A percentile compares a stretch with the other conserved stretches of the same genome.
Conservation (phyloP, 192 early-diverging fungal genomes). For the Mortierella antarctica region DNA sequence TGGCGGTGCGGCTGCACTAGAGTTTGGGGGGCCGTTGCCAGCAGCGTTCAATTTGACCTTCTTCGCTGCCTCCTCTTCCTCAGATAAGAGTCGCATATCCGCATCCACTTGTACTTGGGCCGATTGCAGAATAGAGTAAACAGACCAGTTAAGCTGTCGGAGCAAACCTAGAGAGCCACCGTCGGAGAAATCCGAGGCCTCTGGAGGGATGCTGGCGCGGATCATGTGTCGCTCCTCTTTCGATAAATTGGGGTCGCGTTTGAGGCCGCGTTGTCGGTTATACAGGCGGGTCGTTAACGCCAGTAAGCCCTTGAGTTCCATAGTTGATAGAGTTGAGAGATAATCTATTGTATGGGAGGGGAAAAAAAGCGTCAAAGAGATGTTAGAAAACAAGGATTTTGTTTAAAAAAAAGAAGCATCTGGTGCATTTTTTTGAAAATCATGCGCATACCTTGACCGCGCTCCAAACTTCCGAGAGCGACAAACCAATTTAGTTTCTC, state of each 20-base stretch:
- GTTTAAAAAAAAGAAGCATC: not conserved
- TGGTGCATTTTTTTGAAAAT: not conserved
- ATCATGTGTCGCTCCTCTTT: slow-evolving; percentile 46
- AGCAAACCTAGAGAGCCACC: slow-evolving; percentile 15
- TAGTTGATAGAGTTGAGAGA: slow-evolving; percentile 15
- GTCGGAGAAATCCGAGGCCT: not conserved
- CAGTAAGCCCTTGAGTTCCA: slow-evolving; percentile 25
- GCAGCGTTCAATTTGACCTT: not conserved
- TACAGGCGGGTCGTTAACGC: slow-evolving; percentile 26
- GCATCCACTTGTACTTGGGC: not conserved
- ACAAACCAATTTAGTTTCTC: slow-evolving; percentile 88
- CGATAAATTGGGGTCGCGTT: not conserved
- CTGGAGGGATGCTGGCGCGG: slow-evolving; percentile 25
- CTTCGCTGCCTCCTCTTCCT: slow-evolving; percentile 3
- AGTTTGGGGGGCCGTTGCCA: no score
- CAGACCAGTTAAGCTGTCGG: slow-evolving; percentile 9
- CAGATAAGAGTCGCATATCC: not conserved
- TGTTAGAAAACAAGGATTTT: not conserved
- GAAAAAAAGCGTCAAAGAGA: not conserved
- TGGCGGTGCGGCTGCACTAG: not conserved
- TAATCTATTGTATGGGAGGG: not conserved
- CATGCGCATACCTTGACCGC: slow-evolving; percentile 59
- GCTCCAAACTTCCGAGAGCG: slow-evolving; percentile 66
- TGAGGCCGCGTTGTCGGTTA: slow-evolving; percentile 27
- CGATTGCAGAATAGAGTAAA: slow-evolving; percentile 1